phyloP scores from a whole-genome alignment of 23 red algal genomes.

The Cyanidiococcus yangmingshanensis region DNA sequence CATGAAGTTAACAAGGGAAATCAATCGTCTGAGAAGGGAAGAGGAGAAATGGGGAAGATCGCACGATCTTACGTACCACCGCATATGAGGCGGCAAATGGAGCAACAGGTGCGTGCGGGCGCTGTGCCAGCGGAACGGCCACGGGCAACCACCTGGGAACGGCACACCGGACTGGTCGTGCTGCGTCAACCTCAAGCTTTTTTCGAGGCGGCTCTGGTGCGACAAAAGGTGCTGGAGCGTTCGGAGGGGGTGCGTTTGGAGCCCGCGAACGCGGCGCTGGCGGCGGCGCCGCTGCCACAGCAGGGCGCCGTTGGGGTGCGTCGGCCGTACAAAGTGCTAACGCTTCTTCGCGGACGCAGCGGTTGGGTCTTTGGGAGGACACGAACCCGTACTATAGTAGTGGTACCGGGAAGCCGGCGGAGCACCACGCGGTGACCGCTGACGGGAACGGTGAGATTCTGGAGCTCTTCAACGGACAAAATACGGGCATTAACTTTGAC shows the following conservation, averaged over 20 bases:
- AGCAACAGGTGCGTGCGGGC: not conserved
- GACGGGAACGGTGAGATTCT: conserved; percentile 15
- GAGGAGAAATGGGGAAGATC: not conserved
- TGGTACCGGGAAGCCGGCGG: not conserved
- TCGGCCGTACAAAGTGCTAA: not conserved
- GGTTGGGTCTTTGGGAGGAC: not conserved
- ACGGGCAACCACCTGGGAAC: not conserved
- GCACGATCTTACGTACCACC: conserved; percentile 12
- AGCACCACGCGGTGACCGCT: not conserved
- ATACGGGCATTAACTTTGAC: conserved; percentile 99
- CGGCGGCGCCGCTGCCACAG: not conserved
- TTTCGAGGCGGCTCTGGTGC: not conserved
- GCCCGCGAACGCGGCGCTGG: not conserved
- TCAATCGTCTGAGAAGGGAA: not conserved
- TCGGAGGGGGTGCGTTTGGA: not conserved
- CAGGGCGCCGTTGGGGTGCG: conserved; percentile 2
- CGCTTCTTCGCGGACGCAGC: not conserved
- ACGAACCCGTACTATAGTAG: conserved; percentile 17
- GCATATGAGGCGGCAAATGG: conserved; percentile 1
- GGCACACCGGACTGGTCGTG: not conserved
- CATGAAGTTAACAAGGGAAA: not conserved
- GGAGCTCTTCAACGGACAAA: conserved; percentile 63
- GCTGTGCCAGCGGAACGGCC: not conserved
- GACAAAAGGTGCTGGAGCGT: not conserved
- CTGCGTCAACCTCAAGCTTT: not conserved